Percentiles rank a stretch among this genome's conserved stretches.
These are phyloP conservation scores for Penicillium griseofulvum DNA, from an alignment of 2,329 filamentous ascomycete genomes.

Conservation along the genomic window DNA sequence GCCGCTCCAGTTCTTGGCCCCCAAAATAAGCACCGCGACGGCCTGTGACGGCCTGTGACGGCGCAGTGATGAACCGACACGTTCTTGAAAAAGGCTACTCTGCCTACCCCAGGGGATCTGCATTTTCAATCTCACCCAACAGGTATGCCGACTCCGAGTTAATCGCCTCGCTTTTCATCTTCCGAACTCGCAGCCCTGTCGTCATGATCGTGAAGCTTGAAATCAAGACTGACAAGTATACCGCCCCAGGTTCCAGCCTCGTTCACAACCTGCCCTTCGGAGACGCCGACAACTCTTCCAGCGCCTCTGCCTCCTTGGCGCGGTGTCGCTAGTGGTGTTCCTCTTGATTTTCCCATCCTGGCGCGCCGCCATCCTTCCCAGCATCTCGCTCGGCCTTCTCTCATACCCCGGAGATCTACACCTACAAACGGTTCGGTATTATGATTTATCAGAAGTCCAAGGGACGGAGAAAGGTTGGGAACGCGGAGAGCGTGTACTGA, in stretches of 20 bases:
- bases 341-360: conserved; percentile 76
- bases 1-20: conserved; percentile 1
- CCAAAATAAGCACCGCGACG: conserved; percentile 30
- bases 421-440: conserved; percentile 94
- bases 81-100: conserved; percentile 74
- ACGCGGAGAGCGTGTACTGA: conserved; percentile 86
- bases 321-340: conserved; percentile 59
- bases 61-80: conserved; percentile 75
- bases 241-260: conserved; percentile 73
- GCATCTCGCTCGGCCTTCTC: conserved; percentile 68
- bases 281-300: conserved; percentile 70
- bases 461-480: conserved; percentile 94
- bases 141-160: conserved; percentile 55
- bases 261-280: conserved; percentile 69
- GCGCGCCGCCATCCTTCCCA: conserved; percentile 59
- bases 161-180: neutral
- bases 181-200: neutral
- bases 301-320: conserved; percentile 60
- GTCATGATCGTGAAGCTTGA: conserved; percentile 1
- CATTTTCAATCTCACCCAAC: conserved; percentile 85
- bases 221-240: conserved; percentile 8
- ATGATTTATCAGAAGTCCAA: conserved; percentile 87
- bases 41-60: conserved; percentile 20
- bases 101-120: conserved; percentile 68
- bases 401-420: conserved; percentile 68